phyloP scores from a whole-genome alignment of 371 early-diverging fungal species.

The Apophysomyces elegans region DNA sequence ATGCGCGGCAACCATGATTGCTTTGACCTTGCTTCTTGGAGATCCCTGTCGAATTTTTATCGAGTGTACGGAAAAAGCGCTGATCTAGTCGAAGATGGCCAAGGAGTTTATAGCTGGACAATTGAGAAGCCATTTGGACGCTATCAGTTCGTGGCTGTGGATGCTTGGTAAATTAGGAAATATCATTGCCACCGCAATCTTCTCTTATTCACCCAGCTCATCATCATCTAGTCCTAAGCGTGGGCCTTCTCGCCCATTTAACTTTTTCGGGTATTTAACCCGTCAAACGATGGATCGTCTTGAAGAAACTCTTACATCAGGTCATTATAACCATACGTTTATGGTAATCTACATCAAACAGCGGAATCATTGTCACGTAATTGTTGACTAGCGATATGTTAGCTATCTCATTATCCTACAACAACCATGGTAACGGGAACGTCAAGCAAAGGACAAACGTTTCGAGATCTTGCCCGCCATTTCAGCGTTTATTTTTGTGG shows the following conservation, averaged over 20 bases:
- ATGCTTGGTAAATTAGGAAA: conserved; percentile 71
- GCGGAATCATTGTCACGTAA: background rate
- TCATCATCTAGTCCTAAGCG: conserved; percentile 57
- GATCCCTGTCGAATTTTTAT: conserved; percentile 68
- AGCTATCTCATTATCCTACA: conserved; percentile 86
- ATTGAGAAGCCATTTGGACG: conserved; percentile 64
- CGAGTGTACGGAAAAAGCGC: conserved; percentile 56
- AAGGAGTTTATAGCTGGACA: conserved; percentile 60
- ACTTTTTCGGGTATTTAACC: conserved; percentile 89
- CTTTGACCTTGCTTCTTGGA: conserved; percentile 76
- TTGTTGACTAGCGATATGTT: background rate
- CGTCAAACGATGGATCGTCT: conserved; percentile 75
- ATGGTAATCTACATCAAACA: conserved; percentile 38
- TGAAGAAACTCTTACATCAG: conserved; percentile 35
- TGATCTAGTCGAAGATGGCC: conserved; percentile 52
- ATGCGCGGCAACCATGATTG: conserved; percentile 89
- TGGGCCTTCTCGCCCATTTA: conserved; percentile 86
- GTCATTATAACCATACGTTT: conserved; percentile 69
- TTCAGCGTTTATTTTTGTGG: conserved; percentile 85
- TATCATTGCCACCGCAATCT: background rate
- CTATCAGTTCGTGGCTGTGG: conserved; percentile 85
- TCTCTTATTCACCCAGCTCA: background rate
- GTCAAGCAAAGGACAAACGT: conserved; percentile 61
- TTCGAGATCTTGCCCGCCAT: conserved; percentile 61
- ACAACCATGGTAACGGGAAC: conserved; percentile 77